Conservation (phyloP, 2,329 filamentous ascomycete genomes). For the Aspergillus ustus region DNA sequence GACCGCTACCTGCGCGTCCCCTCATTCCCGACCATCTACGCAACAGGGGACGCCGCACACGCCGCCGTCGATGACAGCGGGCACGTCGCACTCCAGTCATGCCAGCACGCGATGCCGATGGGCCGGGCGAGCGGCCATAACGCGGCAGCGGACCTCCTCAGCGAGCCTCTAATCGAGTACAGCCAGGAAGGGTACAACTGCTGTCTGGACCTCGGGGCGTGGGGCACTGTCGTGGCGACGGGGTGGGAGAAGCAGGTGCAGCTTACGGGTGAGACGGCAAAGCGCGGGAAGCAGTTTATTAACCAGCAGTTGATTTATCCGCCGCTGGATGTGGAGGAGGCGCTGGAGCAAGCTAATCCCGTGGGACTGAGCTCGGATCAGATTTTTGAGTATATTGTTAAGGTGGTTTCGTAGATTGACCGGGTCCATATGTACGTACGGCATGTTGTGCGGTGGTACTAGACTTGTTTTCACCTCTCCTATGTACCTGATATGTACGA, state of each 20-base stretch:
- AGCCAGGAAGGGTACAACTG: slow-evolving; percentile 36
- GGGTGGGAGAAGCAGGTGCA: slow-evolving; percentile 40
- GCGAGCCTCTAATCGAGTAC: slow-evolving; percentile 30
- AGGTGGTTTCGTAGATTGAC: background rate
- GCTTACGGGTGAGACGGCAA: slow-evolving; percentile 34
- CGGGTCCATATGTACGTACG: no score
- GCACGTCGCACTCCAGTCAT: slow-evolving; percentile 43
- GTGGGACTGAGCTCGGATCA: background rate
- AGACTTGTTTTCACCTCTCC: no score
- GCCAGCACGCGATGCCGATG: slow-evolving; percentile 45
- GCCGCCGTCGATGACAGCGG: slow-evolving; percentile 27
- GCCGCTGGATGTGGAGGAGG: slow-evolving; percentile 22
- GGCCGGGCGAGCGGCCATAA: slow-evolving; percentile 43
- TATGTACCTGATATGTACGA: no score
- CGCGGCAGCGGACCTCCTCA: slow-evolving; percentile 41
- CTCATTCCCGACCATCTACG: slow-evolving; percentile 31
- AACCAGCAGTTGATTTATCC: slow-evolving; percentile 44
- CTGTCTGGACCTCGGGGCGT: slow-evolving; percentile 45
- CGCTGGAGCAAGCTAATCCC: background rate
- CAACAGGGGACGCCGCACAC: slow-evolving; percentile 41
- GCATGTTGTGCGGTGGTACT: no score
- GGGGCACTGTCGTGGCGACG: slow-evolving; percentile 26
- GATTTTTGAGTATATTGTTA: no score
- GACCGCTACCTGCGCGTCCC: slow-evolving; percentile 35
- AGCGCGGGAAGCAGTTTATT: slow-evolving; percentile 40